Evolutionary conservation across 352 stramenopile species (phyloP).

Genomic region (Phytophthora brassicae): DNA sequence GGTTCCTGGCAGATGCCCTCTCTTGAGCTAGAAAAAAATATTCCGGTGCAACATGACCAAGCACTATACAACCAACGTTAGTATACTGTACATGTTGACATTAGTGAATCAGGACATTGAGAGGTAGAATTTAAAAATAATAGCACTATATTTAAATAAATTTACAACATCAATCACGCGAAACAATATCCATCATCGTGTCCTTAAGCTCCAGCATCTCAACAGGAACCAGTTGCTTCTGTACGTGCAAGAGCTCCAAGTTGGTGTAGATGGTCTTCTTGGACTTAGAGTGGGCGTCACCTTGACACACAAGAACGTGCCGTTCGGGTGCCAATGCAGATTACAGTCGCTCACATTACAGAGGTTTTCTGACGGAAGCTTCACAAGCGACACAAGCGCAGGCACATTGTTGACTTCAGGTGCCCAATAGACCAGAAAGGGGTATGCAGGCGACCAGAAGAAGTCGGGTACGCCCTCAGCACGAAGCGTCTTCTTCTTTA

Average conservation of each 20-base stretch:
- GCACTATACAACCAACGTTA: no score
- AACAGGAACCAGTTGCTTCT: constrained; percentile 94
- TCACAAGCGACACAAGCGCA: constrained; percentile 96
- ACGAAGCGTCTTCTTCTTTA: constrained; percentile 97
- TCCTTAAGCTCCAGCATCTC: constrained; percentile 99
- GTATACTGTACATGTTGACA: no score
- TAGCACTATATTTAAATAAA: no score
- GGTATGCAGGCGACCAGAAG: constrained; percentile 96
- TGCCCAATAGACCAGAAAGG: constrained; percentile 96
- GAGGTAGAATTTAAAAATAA: no score
- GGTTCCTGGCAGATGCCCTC: no score
- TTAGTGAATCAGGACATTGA: no score
- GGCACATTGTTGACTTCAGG: constrained; percentile 94
- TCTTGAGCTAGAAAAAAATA: no score
- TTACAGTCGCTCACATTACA: constrained; percentile 96
- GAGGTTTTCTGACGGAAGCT: constrained; percentile 97
- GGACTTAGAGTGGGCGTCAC: constrained; percentile 87
- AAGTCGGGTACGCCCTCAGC: constrained; percentile 97
- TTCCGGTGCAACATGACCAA: no score
- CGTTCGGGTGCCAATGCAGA: constrained; percentile 96
- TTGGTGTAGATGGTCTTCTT: constrained; percentile 99
- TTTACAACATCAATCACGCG: no score
- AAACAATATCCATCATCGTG: constrained; percentile 93
- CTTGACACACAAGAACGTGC: constrained; percentile 92
- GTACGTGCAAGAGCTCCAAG: constrained; percentile 98